A percentile compares a stretch with the other conserved stretches of the same genome.
Evolutionary conservation across 495 filamentous ascomycete species (phyloP).

Genomic region (Xylaria telfairii): DNA sequence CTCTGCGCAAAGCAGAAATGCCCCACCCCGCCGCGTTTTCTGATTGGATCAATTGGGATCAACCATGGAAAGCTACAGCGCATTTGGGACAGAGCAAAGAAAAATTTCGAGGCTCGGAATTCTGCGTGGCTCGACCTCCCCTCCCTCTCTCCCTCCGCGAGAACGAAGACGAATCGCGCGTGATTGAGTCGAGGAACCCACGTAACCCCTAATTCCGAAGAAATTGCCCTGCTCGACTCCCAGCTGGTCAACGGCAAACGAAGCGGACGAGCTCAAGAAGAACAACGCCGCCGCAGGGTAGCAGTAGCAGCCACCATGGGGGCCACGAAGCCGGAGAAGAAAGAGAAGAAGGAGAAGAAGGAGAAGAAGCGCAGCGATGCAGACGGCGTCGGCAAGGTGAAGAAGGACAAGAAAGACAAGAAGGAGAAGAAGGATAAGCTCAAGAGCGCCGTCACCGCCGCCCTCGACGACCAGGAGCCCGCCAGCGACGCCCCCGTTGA

Average conservation of each 20-base stretch:
- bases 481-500: constrained; percentile 37
- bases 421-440: constrained; percentile 68
- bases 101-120: constrained; percentile 25
- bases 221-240: not conserved
- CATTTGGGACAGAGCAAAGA: constrained; percentile 22
- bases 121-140: not conserved
- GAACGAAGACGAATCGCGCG: not conserved
- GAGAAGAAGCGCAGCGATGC: constrained; percentile 80
- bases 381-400: constrained; percentile 73
- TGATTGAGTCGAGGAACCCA: not conserved
- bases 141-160: not conserved
- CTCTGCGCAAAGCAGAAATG: not conserved
- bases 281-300: not conserved
- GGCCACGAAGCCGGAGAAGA: constrained; percentile 59
- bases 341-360: constrained; percentile 77
- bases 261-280: not conserved
- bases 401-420: constrained; percentile 78
- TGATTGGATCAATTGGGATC: constrained; percentile 14
- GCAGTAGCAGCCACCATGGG: constrained; percentile 33
- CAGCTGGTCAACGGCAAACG: not conserved
- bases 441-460: constrained; percentile 57
- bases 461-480: constrained; percentile 43
- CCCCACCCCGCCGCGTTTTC: not conserved
- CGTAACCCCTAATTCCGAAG: not conserved
- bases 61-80: constrained; percentile 16